Evolutionary conservation across 768 basidiomycete species (phyloP), one percentile per base, ranked within the genome.

Genomic region (Mycena olivaceomarginata): DNA sequence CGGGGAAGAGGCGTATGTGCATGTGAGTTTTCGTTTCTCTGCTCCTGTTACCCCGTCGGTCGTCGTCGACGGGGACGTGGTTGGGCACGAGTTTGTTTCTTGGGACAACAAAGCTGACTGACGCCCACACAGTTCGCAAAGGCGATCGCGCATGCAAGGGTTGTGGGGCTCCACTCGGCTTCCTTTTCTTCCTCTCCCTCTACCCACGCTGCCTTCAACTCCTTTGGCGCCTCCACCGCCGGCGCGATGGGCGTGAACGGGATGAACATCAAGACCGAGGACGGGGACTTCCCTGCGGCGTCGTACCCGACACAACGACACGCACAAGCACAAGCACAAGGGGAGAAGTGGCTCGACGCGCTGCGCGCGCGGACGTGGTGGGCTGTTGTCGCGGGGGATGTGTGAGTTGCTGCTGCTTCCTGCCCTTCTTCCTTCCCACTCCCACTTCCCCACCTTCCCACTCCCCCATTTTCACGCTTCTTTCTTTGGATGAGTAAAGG

Each of bases 321-420:
- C 4, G 31, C 31, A 31, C 31, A 31, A 31, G 31, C 31, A 31
- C 31, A 31, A 31, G 31, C 31, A 31, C 31, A 31, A 31, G 31
- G 31, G 57, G 63, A 53, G 39, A 60, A 20, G 74, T 40, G 69
- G 63, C 13, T 39, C 20, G 13, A 90, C 91, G 83, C 39, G 70
- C 84, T 88, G 65, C 85, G 92, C 70, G 83, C 91, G 73, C 84
- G 92, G 77, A 83, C 95, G 8, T 95, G 95, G 94, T 96, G 95
- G 95, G 93, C 95, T 68, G 88, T 95, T 13, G 90, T 92, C 81
- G 95, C 91, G 84, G 95, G 93, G 82, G 96, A 96, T 83, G 81
- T 93, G 95, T 96, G 82, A 80, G 94, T 90, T n/a, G 18, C 22
- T 59, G 2, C 12, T 59, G 16, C 39, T 18, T 60, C 37, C 15